Base-by-base conservation (phyloP, 2,329 filamentous ascomycete genomes). In the Fusarium musae region DNA sequence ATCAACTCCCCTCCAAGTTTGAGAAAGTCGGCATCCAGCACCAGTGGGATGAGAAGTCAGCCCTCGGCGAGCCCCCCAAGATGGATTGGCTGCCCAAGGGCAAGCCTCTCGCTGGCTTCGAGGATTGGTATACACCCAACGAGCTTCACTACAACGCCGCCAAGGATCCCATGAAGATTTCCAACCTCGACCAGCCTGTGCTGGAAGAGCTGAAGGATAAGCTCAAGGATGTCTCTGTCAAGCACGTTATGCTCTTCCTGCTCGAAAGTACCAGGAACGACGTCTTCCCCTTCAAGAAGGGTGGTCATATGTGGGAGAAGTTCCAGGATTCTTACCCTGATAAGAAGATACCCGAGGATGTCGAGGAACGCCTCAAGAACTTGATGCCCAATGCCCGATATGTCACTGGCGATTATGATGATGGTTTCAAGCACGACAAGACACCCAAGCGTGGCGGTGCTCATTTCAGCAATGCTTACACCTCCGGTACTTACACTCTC, bases 261-360 rank as follows among this genome's bases (percentile, higher is more conserved):
- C 78, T 86, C 10, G 84, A 86, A 66, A 85, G 84, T 54, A 85
- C 84, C 3, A 80, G 84, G 19, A 82, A 82, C 5, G 84, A 86
- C 36, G 79, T 86, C 2, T 86, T 85, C 43, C 84, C 85, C 1
- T 69, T 86, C 19, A 84, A 84, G 43, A 83, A 83, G 63, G 77
- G 79, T 2, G 83, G 82, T 8, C 70, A 82, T 23, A 81, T 85
- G 16, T 82, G 79, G 68, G 75, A 82, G 1, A 79, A 79, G 0
- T 76, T 83, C 6, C 58, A 76, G 15, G 66, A 79, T 3, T 82
- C 82, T 7, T 79, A 76, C 15, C 74, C 79, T 9, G 70, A 82
- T 13, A 70, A 77, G 15, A 75, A 74, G 5, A 50, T 85, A 5
- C 83, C 84, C 0, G 65, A 78, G 5, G 76, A 78, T 6, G 80